Evolutionary conservation across 305 asterid species (phyloP).

Genomic region (Fraxinus nigra): DNA sequence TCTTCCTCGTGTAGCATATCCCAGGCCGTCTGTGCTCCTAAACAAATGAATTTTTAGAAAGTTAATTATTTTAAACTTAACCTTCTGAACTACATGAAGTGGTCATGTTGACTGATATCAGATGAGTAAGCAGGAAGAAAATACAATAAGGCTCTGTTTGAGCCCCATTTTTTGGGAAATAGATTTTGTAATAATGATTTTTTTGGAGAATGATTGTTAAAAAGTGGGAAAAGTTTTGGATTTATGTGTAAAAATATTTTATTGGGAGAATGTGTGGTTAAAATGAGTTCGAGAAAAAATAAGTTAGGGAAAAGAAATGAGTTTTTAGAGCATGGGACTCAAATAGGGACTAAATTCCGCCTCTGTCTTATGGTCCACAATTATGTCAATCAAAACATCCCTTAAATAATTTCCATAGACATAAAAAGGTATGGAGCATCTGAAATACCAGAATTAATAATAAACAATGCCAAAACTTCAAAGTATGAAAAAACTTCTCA

Average conservation of each 20-base stretch:
- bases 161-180: neutral
- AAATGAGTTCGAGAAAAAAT: neutral
- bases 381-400: neutral
- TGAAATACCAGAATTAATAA: neutral
- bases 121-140: neutral
- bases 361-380: neutral
- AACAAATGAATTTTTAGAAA: slow-evolving; percentile 6
- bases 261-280: neutral
- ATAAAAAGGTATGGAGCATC: neutral
- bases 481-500: neutral
- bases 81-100: neutral
- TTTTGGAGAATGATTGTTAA: neutral
- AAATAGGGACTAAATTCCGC: neutral
- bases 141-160: neutral
- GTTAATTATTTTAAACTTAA: neutral
- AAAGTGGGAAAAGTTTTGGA: neutral
- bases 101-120: neutral
- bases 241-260: neutral
- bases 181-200: neutral
- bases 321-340: neutral
- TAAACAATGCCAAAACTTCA: neutral
- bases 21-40: slow-evolving; percentile 95
- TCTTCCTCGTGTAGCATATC: slow-evolving; percentile 89
- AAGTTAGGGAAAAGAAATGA: neutral
- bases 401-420: neutral